phyloP scores from a whole-genome alignment of 1,284 basidiomycete species.

The Naganishia liquefaciens region DNA sequence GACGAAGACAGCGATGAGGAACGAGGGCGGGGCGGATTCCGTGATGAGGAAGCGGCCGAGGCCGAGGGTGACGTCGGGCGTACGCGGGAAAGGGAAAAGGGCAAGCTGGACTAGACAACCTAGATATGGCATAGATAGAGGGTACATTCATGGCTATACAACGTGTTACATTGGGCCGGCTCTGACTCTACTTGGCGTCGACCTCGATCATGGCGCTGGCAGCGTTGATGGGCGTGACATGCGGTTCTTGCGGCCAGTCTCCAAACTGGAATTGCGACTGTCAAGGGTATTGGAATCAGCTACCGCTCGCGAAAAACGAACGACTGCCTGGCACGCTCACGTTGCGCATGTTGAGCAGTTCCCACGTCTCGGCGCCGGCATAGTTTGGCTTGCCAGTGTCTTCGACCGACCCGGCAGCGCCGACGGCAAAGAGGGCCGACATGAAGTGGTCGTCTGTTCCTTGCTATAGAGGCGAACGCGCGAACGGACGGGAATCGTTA shows the following conservation, averaged over 20 bases:
- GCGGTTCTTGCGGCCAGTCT: slow-evolving; percentile 34
- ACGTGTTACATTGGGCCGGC: slow-evolving; percentile 3
- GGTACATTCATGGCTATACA: background rate
- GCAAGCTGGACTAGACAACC: slow-evolving; percentile 17
- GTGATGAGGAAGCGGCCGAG: slow-evolving; percentile 35
- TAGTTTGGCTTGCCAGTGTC: slow-evolving; percentile 40
- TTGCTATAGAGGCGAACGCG: slow-evolving; percentile 31
- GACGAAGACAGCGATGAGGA: slow-evolving; percentile 73
- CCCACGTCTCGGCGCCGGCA: slow-evolving; percentile 42
- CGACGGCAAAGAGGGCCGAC: slow-evolving; percentile 39
- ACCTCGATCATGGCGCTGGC: slow-evolving; percentile 16
- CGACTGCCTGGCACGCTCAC: slow-evolving; percentile 16
- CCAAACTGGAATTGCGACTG: slow-evolving; percentile 38
- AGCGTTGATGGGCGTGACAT: slow-evolving; percentile 23
- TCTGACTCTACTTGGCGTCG: slow-evolving; percentile 4
- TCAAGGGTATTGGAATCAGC: too few relatives aligned
- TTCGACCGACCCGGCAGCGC: slow-evolving; percentile 38
- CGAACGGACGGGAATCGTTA: too few relatives aligned
- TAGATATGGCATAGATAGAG: slow-evolving; percentile 6
- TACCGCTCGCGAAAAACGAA: too few relatives aligned
- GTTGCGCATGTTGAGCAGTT: slow-evolving; percentile 41
- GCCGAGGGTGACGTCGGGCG: slow-evolving; percentile 38
- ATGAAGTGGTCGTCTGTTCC: slow-evolving; percentile 43
- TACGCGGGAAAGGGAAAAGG: slow-evolving; percentile 33
- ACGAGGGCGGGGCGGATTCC: slow-evolving; percentile 31